Percentiles rank a stretch among this genome's conserved stretches.
Conservation (phyloP, 2,329 filamentous ascomycete species). For the Colletotrichum falcatum region DNA sequence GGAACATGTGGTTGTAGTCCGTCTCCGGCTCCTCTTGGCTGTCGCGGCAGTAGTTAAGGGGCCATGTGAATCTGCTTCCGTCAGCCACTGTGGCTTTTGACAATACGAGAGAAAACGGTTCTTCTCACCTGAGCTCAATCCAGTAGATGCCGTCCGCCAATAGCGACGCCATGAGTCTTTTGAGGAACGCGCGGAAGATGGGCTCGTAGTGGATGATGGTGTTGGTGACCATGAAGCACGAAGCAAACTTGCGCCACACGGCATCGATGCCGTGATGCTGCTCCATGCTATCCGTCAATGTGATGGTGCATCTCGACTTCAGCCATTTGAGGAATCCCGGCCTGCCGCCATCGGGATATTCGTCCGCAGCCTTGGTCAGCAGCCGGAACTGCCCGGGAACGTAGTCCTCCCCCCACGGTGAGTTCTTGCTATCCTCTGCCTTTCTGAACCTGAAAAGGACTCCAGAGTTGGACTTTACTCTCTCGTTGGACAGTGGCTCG, state of each 20-base stretch:
- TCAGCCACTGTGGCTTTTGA: background rate
- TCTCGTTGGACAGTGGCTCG: conserved; percentile 63
- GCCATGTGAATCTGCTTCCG: conserved; percentile 69
- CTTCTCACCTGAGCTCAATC: conserved; percentile 71
- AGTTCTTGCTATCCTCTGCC: conserved; percentile 50
- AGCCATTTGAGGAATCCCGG: conserved; percentile 79
- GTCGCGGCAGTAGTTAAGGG: conserved; percentile 70
- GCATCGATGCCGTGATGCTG: conserved; percentile 83
- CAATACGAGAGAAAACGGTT: background rate
- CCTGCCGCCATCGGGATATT: conserved; percentile 76
- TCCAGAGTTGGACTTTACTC: conserved; percentile 61
- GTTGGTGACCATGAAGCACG: conserved; percentile 75
- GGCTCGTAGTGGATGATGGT: conserved; percentile 85
- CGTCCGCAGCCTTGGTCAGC: conserved; percentile 68
- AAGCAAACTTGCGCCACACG: conserved; percentile 80
- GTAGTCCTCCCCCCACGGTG: conserved; percentile 74
- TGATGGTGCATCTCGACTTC: conserved; percentile 74
- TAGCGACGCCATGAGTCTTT: conserved; percentile 73
- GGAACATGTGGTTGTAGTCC: conserved; percentile 73
- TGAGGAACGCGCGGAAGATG: conserved; percentile 79
- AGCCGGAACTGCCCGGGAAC: conserved; percentile 65
- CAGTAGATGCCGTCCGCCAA: conserved; percentile 80
- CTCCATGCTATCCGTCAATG: conserved; percentile 74
- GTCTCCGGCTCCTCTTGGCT: conserved; percentile 70
- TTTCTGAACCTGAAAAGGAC: conserved; percentile 69